Percentiles rank a stretch among this genome's conserved stretches.
These are phyloP conservation scores for Populus hybrid DNA, from an alignment of 441 rosid species.

Conservation along the genomic window DNA sequence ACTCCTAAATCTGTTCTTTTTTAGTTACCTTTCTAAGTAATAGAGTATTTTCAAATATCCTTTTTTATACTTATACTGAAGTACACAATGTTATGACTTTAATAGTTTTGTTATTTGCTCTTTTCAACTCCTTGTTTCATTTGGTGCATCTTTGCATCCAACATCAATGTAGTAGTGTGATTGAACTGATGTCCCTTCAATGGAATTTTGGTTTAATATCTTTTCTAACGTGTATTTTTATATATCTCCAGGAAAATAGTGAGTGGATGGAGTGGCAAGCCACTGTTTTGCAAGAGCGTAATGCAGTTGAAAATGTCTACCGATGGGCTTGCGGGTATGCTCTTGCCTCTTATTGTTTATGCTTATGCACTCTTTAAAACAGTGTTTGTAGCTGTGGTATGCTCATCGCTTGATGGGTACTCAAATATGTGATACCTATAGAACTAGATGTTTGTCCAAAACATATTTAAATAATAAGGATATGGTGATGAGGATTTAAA, in stretches of 20 bases:
- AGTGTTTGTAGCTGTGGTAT: neutral
- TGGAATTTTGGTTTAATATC: neutral
- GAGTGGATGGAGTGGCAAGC: slow-evolving; percentile 84
- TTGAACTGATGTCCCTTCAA: neutral
- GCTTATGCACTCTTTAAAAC: neutral
- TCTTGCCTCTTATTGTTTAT: slow-evolving; percentile 6
- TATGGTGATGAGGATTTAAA: neutral
- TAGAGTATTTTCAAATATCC: neutral
- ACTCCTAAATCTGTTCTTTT: neutral
- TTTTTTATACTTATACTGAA: neutral
- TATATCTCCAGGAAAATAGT: slow-evolving; percentile 54
- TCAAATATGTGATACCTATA: neutral
- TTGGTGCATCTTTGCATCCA: neutral
- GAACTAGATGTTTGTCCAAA: neutral
- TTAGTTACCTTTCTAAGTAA: neutral
- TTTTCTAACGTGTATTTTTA: neutral
- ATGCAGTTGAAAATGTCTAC: slow-evolving; percentile 81
- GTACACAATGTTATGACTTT: neutral
- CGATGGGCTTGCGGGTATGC: slow-evolving; percentile 97
- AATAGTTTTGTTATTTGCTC: neutral
- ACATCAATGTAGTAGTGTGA: neutral
- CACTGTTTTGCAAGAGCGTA: slow-evolving; percentile 70
- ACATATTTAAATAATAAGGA: neutral
- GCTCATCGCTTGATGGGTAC: neutral
- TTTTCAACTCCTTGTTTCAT: neutral